Evolutionary conservation across 2,329 filamentous ascomycete genomes (phyloP), one percentile per base, ranked within the genome.

Genomic region (Lecanicillium sp.): DNA sequence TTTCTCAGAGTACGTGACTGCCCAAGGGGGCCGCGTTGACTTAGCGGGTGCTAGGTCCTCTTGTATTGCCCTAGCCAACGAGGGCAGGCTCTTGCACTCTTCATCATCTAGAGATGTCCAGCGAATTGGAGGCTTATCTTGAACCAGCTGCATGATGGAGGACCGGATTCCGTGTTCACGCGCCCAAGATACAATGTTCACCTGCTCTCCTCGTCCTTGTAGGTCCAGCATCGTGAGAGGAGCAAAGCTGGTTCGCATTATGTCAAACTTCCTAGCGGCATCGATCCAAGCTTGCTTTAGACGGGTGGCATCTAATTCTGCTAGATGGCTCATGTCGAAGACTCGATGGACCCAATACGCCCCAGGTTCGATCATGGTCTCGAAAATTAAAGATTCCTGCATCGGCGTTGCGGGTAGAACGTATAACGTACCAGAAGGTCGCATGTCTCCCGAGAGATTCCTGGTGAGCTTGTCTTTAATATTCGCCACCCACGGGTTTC

Each of bases 321-420:
- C 41, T 3, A 52, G 22, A 12, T 41, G 33, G 16, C 50, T 46
- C 14, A 63, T 49, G 9, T 49, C 46, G 37, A 63, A 60, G 22
- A 62, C 51, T 12, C 57, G 56, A 34, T 62, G 59, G 20, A 57
- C 58, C 60, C 60, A 64, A 43, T 65, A 64, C 33, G 58, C 52
- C 17, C 54, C 49, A 4, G 52, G 48, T 14, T 53, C 57, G 5
- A 55, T 47, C 55, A 64, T 57, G 1, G 58, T 63, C 48, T 65
- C 62, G 22, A 55, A 56, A 7, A 64, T 45, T 16, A 64, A 46
- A 19, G 58, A 57, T 35, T 63, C 60, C 39, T 63, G 60, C 12
- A 63, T 48, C 1, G 58, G 53, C 5, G 58, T 58, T 9, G 57
- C 48, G 2, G 52, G 54, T 8, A 57, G 35, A 13, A 55, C 43